Evolutionary conservation across 169 alveolate species (phyloP).

Genomic region (Plasmodium malariae): DNA sequence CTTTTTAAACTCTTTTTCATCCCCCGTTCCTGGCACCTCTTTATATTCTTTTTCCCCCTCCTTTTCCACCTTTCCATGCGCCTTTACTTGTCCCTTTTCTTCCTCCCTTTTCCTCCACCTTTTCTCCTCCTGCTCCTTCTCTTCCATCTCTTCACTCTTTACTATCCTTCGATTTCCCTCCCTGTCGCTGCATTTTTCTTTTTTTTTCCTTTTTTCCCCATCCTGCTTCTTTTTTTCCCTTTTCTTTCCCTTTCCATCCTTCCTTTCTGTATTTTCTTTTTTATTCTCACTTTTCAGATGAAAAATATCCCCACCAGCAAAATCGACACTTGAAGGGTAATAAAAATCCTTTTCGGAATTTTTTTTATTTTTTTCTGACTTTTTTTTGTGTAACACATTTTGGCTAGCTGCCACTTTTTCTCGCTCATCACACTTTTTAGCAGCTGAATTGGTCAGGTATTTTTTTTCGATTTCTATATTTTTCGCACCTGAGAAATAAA

Average conservation of each 20-base stretch:
- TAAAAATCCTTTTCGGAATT: conserved; percentile 1
- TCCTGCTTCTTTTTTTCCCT: neutral
- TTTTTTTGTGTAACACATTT: neutral
- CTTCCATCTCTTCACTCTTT: neutral
- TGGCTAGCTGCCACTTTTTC: neutral
- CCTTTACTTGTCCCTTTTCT: neutral
- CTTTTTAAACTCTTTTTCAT: neutral
- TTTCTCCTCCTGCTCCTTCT: neutral
- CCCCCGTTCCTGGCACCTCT: neutral
- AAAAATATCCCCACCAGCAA: conserved; percentile 5
- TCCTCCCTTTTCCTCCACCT: neutral
- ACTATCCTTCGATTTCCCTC: neutral
- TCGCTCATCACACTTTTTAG: neutral
- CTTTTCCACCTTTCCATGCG: neutral
- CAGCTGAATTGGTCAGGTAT: no score
- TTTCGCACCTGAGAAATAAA: neutral
- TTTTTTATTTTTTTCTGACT: conserved; percentile 9
- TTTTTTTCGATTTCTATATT: neutral
- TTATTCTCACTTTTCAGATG: conserved; percentile 3
- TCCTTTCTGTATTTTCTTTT: neutral
- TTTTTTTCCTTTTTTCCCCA: neutral
- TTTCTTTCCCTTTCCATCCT: neutral
- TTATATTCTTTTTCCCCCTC: neutral
- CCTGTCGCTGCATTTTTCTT: neutral
- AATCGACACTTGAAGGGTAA: conserved; percentile 3